Evolutionary conservation across 106 monocot genomes (phyloP).

Genomic region (Phalaenopsis aphrodite): DNA sequence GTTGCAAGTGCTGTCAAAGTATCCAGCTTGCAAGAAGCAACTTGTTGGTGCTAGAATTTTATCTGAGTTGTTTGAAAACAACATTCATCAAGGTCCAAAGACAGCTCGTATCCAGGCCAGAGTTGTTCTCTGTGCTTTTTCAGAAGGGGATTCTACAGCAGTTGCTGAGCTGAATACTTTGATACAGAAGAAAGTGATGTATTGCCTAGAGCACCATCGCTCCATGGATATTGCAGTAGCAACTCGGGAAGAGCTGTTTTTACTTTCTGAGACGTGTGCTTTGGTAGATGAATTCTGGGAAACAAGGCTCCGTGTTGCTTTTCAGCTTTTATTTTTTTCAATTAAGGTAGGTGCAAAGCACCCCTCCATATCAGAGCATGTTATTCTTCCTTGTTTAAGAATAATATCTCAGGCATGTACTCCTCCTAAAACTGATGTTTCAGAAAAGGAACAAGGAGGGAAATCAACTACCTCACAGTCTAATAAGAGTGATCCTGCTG

Average conservation of each 20-base stretch:
- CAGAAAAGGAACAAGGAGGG: conserved; percentile 58
- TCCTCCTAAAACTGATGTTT: conserved; percentile 73
- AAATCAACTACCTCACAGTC: conserved; percentile 32
- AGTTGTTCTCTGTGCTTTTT: conserved; percentile 83
- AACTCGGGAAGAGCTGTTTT: conserved; percentile 80
- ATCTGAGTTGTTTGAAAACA: conserved; percentile 90
- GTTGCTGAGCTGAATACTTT: conserved; percentile 70
- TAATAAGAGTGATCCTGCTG: conserved; percentile 32
- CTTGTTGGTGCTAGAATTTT: conserved; percentile 84
- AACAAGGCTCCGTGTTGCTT: conserved; percentile 79
- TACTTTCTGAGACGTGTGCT: conserved; percentile 87
- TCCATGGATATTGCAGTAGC: conserved; percentile 89
- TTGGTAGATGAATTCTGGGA: conserved; percentile 98
- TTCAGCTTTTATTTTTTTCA: conserved; percentile 90
- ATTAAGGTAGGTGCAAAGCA: conserved; percentile 90
- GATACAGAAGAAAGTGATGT: conserved; percentile 95
- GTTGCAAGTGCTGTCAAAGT: conserved; percentile 69
- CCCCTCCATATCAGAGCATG: conserved; percentile 92
- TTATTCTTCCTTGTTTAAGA: conserved; percentile 97
- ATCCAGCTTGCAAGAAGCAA: conserved; percentile 69
- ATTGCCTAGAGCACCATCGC: conserved; percentile 93
- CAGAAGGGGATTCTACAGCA: conserved; percentile 80
- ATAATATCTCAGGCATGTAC: conserved; percentile 97
- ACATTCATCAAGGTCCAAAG: conserved; percentile 94
- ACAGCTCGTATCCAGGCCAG: conserved; percentile 78